Conservation (phyloP, 108 stramenopile species). For the Stephanodiscus minutulus region DNA sequence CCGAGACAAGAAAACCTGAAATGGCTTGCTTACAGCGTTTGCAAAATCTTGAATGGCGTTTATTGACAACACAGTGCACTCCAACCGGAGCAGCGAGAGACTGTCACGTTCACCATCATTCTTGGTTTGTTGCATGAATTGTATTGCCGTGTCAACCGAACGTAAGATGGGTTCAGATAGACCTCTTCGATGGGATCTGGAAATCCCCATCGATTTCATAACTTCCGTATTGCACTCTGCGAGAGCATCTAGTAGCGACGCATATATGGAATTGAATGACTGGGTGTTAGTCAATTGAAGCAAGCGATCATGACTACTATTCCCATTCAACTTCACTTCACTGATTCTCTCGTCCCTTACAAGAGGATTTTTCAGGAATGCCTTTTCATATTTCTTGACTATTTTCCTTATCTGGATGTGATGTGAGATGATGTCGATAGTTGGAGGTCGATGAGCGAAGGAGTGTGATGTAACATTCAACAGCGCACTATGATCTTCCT, state of each 20-base stretch:
- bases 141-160: constrained; percentile 27
- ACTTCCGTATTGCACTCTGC: constrained; percentile 30
- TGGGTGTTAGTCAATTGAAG: constrained; percentile 53
- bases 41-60: constrained; percentile 51
- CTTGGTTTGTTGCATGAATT: constrained; percentile 28
- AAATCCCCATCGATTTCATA: constrained; percentile 7
- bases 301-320: constrained; percentile 44
- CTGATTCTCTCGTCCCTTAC: constrained; percentile 23
- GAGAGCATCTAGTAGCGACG: constrained; percentile 56
- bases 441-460: not conserved
- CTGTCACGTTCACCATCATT: constrained; percentile 24
- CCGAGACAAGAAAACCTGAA: constrained; percentile 55
- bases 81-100: constrained; percentile 41
- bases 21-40: constrained; percentile 49
- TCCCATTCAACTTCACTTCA: constrained; percentile 29
- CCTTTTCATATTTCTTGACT: constrained; percentile 62
- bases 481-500: not conserved
- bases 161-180: constrained; percentile 11
- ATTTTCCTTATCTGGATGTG: constrained; percentile 58
- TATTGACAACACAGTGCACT: constrained; percentile 53
- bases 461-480: not conserved
- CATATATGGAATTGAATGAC: constrained; percentile 53
- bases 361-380: constrained; percentile 10
- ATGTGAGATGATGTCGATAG: not conserved
- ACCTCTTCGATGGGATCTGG: not conserved